A percentile compares a stretch with the other conserved stretches of the same genome.
phyloP scores from a whole-genome alignment of 176 grass and related monocot species.

The Pontederia paniculata region DNA sequence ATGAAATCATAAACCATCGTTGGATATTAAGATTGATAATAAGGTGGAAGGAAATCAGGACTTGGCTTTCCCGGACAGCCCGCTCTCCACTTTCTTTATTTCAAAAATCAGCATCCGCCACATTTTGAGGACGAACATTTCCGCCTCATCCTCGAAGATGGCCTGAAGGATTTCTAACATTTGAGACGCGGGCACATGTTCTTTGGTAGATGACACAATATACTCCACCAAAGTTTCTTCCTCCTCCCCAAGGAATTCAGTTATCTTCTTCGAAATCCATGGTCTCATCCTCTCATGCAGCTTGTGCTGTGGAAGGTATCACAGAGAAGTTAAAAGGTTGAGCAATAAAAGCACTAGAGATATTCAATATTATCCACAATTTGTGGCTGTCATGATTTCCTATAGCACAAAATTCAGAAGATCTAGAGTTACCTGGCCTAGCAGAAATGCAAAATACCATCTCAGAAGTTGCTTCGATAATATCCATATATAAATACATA shows the following conservation, averaged over 20 bases:
- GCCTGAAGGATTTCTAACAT: slow-evolving; percentile 88
- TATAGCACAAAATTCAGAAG: too few species aligned
- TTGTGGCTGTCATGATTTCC: background rate
- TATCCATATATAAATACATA: too few species aligned
- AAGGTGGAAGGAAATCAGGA: slow-evolving; percentile 8
- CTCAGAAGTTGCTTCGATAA: too few species aligned
- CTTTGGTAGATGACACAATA: slow-evolving; percentile 88
- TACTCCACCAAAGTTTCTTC: slow-evolving; percentile 97
- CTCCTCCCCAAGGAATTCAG: slow-evolving; percentile 95
- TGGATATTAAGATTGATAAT: too few species aligned
- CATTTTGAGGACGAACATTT: slow-evolving; percentile 99
- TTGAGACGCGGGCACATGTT: slow-evolving; percentile 79
- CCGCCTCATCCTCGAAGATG: slow-evolving; percentile 85
- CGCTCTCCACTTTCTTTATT: slow-evolving; percentile 90
- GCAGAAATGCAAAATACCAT: too few species aligned
- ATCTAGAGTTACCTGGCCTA: too few species aligned
- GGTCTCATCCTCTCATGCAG: slow-evolving; percentile 95
- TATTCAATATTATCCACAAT: background rate
- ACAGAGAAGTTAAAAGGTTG: too few species aligned
- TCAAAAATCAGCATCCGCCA: slow-evolving; percentile 99
- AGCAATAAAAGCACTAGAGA: background rate
- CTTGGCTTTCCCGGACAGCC: slow-evolving; percentile 41
- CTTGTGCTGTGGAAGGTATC: slow-evolving; percentile 36
- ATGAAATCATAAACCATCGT: too few species aligned
- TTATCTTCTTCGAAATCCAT: slow-evolving; percentile 98